Evolutionary conservation across 78 protist genomes (phyloP).

Genomic region (slime mould (Dictyostelium discoideum)): DNA sequence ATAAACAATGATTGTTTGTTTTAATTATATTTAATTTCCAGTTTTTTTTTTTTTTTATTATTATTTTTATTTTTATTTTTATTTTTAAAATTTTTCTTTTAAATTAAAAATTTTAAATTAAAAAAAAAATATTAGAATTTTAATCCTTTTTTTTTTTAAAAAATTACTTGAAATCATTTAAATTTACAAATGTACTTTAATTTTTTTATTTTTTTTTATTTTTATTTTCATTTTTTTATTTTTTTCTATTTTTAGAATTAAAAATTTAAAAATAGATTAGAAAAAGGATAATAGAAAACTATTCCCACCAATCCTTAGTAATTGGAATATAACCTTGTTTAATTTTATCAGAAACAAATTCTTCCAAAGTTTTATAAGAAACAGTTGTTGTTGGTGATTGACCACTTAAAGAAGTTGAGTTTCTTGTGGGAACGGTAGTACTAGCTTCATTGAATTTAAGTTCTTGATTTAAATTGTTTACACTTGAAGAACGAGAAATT

Average conservation of each 20-base stretch:
- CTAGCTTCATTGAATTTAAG: constrained; percentile 17
- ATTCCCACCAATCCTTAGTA: neutral
- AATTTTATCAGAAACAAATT: constrained; percentile 65
- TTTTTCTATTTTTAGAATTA: neutral
- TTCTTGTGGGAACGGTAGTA: neutral
- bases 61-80: no score
- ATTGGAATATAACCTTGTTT: constrained; percentile 68
- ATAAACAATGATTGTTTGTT: no score
- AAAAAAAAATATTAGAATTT: no score
- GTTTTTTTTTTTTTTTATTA: no score
- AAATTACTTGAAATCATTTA: no score
- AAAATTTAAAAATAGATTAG: neutral
- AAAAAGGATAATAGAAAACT: neutral
- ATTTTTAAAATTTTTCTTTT: no score
- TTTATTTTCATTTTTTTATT: neutral
- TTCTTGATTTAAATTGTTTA: neutral
- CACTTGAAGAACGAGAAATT: neutral
- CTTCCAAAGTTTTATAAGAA: constrained; percentile 46
- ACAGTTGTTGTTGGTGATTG: neutral
- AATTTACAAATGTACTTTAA: no score
- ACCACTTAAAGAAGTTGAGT: neutral
- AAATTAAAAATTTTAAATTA: no score
- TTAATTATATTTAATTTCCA: no score
- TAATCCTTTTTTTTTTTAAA: no score
- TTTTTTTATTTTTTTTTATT: no score